Percentiles rank a stretch among this genome's conserved stretches.
Conservation (phyloP, 768 basidiomycete species). For the Pleurotus cornucopiae region DNA sequence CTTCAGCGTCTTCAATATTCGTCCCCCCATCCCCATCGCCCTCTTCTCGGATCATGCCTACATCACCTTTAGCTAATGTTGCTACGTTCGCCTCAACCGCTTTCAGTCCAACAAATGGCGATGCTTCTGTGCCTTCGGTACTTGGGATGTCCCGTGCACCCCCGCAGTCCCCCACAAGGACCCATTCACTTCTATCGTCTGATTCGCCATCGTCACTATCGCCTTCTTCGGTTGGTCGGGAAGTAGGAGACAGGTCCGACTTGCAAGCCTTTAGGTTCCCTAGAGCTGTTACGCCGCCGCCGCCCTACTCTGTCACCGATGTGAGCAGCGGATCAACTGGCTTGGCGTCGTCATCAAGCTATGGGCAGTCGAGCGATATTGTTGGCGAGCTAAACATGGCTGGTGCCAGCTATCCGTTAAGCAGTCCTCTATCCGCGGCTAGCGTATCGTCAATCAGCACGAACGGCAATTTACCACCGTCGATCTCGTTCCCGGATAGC, state of each 20-base stretch:
- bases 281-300: constrained; percentile 1
- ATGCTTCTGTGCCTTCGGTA: background rate
- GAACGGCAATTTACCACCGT: background rate
- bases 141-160: background rate
- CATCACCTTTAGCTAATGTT: background rate
- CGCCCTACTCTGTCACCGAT: constrained; percentile 2
- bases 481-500: constrained; percentile 12
- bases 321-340: constrained; percentile 12
- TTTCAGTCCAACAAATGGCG: background rate
- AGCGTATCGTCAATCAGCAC: background rate
- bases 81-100: background rate
- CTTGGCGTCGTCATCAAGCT: constrained; percentile 7
- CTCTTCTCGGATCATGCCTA: constrained; percentile 1
- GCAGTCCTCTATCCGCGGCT: background rate
- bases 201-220: background rate
- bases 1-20: constrained; percentile 4
- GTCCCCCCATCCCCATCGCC: constrained; percentile 1
- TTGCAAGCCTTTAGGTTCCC: constrained; percentile 5
- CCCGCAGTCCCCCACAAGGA: background rate
- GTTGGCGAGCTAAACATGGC: background rate
- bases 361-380: background rate
- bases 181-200: background rate
- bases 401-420: background rate
- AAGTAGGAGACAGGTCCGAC: background rate
- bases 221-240: background rate